These are phyloP conservation scores for Biancaea sappan DNA, from an alignment of 306 rosid species.

Conservation along the genomic window DNA sequence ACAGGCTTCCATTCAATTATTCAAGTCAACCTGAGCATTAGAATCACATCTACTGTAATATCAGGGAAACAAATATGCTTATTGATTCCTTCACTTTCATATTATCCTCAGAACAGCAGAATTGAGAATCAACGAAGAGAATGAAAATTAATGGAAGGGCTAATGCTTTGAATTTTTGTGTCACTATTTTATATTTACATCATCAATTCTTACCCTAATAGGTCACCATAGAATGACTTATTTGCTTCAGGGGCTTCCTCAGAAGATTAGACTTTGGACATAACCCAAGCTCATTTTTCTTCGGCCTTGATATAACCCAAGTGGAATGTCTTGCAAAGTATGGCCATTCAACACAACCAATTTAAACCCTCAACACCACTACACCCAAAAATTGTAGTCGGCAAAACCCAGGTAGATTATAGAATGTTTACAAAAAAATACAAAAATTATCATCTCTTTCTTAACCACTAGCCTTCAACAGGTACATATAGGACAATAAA, in stretches of 20 bases:
- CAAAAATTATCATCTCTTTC: neutral
- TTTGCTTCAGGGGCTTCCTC: too few species aligned
- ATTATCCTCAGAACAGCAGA: too few species aligned
- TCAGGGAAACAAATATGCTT: neutral
- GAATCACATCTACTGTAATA: neutral
- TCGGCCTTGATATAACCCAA: too few species aligned
- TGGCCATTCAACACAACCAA: too few species aligned
- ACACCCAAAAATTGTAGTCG: neutral
- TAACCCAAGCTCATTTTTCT: too few species aligned
- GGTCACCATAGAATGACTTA: neutral
- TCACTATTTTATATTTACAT: too few species aligned
- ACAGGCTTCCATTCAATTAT: neutral
- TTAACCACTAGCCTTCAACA: neutral
- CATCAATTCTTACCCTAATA: neutral
- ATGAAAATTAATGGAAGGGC: neutral
- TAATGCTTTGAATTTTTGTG: too few species aligned
- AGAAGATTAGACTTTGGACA: too few species aligned
- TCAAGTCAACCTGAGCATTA: neutral
- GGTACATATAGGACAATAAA: neutral
- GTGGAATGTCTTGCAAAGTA: too few species aligned
- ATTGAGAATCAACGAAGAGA: neutral
- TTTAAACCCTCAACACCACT: too few species aligned
- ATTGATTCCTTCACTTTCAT: too few species aligned
- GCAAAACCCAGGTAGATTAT: neutral
- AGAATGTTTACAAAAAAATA: neutral